Evolutionary conservation across 345 rosid species (phyloP).

Genomic region (Psidium guajava): DNA sequence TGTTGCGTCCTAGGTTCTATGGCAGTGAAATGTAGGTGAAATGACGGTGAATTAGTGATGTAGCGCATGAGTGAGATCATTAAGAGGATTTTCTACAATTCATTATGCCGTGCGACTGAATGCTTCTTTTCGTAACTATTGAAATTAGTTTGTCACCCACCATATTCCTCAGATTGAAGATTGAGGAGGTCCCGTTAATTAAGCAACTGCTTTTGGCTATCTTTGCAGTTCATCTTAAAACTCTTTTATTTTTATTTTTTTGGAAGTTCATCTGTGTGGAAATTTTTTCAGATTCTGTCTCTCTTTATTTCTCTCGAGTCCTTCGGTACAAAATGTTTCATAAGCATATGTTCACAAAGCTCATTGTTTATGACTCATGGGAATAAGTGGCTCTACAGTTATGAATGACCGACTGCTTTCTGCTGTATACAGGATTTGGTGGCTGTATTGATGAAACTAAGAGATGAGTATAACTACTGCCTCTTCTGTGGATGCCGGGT

Average conservation of each 20-base stretch:
- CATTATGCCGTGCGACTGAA: background rate
- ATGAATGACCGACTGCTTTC: background rate
- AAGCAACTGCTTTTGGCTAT: background rate
- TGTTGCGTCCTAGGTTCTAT: background rate
- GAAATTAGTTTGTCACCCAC: background rate
- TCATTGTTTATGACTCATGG: background rate
- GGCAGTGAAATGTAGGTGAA: background rate
- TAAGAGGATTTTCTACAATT: background rate
- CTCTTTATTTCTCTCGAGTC: background rate
- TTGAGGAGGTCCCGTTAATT: background rate
- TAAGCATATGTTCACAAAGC: background rate
- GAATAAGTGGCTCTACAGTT: background rate
- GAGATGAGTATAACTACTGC: slow-evolving; percentile 71
- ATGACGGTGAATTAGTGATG: background rate
- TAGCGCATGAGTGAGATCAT: background rate
- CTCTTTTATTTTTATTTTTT: too few relatives aligned
- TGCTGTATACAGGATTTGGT: slow-evolving; percentile 60
- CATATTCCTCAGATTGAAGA: background rate
- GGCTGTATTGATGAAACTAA: slow-evolving; percentile 53
- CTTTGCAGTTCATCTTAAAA: background rate
- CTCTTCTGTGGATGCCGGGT: slow-evolving; percentile 84
- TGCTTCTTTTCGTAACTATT: background rate
- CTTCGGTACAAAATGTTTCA: background rate
- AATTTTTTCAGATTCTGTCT: background rate
- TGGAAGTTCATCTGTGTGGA: background rate